Percentiles rank a stretch among this genome's conserved stretches.
These are phyloP conservation scores for Pseudogymnoascus sp. DNA, from an alignment of 2,329 filamentous ascomycete genomes.

Conservation along the genomic window DNA sequence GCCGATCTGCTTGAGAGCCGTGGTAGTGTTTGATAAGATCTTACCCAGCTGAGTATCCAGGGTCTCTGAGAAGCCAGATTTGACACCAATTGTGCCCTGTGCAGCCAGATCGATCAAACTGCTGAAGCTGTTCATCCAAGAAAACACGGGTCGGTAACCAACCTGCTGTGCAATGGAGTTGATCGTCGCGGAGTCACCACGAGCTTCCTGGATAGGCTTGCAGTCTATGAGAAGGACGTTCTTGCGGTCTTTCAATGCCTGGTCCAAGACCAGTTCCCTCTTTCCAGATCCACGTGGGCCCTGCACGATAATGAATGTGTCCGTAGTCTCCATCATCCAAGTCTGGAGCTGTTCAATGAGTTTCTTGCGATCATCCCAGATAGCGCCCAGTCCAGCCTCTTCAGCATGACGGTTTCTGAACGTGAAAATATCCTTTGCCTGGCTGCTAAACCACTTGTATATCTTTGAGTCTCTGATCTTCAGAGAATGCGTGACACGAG, in stretches of 20 bases:
- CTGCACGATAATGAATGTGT: constrained; percentile 90
- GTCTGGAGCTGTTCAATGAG: constrained; percentile 74
- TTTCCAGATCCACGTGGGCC: constrained; percentile 89
- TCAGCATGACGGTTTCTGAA: constrained; percentile 51
- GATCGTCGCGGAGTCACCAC: constrained; percentile 80
- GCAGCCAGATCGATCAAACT: constrained; percentile 88
- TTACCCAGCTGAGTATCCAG: constrained; percentile 82
- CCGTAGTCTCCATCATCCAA: constrained; percentile 80
- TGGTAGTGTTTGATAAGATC: constrained; percentile 76
- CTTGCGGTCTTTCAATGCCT: constrained; percentile 66
- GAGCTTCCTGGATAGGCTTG: constrained; percentile 84
- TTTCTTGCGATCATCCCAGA: constrained; percentile 80
- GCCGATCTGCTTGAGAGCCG: constrained; percentile 69
- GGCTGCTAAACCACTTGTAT: constrained; percentile 73
- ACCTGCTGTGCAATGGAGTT: constrained; percentile 71
- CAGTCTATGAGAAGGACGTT: constrained; percentile 85
- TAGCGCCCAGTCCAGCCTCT: constrained; percentile 62
- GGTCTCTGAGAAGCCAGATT: constrained; percentile 89
- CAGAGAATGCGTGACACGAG: constrained; percentile 72
- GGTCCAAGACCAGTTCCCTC: constrained; percentile 75
- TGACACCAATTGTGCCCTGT: constrained; percentile 87
- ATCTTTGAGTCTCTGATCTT: constrained; percentile 64
- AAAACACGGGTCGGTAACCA: constrained; percentile 88
- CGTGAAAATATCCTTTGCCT: constrained; percentile 57
- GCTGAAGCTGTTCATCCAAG: constrained; percentile 91